Conservation (phyloP, 495 filamentous ascomycete genomes). For the Viridothelium virens region DNA sequence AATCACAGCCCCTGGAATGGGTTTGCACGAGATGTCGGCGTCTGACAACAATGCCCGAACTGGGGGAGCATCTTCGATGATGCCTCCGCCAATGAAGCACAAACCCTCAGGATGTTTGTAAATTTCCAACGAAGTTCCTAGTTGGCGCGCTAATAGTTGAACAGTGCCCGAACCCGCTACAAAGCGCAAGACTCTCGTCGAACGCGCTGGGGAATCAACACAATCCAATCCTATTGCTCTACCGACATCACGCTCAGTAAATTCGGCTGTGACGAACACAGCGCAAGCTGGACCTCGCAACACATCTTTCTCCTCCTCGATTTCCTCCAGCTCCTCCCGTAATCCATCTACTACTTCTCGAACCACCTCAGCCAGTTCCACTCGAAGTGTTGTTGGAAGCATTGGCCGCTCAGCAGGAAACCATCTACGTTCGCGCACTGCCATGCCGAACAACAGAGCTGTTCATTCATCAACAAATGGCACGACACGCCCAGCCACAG, state of each 20-base stretch:
- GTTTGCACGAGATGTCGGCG: slow-evolving; percentile 51
- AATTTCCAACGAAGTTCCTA: not conserved
- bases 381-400: slow-evolving; percentile 12
- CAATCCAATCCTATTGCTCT: slow-evolving; percentile 37
- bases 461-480: slow-evolving; percentile 13
- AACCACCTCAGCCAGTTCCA: slow-evolving; percentile 9
- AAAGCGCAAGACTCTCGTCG: slow-evolving; percentile 52
- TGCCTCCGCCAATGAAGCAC: slow-evolving; percentile 33
- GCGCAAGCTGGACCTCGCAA: slow-evolving; percentile 35
- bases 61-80: slow-evolving; percentile 43
- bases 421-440: slow-evolving; percentile 42
- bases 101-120: slow-evolving; percentile 13
- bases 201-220: slow-evolving; percentile 47
- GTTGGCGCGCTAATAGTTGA: not conserved
- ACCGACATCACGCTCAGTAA: slow-evolving; percentile 33
- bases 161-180: slow-evolving; percentile 41
- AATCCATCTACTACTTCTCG: slow-evolving; percentile 16
- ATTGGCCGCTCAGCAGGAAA: not conserved
- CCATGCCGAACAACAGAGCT: slow-evolving; percentile 34
- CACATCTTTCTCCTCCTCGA: slow-evolving; percentile 29
- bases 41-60: slow-evolving; percentile 64
- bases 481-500: slow-evolving; percentile 49
- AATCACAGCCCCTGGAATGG: slow-evolving; percentile 29
- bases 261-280: slow-evolving; percentile 33
- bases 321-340: slow-evolving; percentile 29